phyloP scores from a whole-genome alignment of 1,139 yeast genomes.

The Kodamaea fungicola region DNA sequence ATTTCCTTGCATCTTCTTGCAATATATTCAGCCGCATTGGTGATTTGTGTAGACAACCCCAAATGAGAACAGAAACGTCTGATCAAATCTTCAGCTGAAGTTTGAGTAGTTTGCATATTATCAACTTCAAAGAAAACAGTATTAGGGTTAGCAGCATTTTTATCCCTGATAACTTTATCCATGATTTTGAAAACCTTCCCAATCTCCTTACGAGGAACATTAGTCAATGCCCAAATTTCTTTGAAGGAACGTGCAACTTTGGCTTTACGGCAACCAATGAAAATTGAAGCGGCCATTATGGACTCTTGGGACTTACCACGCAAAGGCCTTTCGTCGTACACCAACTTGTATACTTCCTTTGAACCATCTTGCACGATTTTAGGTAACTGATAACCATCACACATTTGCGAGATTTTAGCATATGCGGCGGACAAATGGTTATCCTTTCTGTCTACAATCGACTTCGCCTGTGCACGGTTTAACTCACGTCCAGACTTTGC shows the following conservation, averaged over 20 bases:
- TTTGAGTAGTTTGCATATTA: slow-evolving; percentile 70
- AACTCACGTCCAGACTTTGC: slow-evolving; percentile 79
- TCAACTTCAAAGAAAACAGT: slow-evolving; percentile 42
- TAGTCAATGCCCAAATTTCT: slow-evolving; percentile 93
- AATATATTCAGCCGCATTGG: slow-evolving; percentile 91
- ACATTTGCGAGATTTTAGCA: slow-evolving; percentile 89
- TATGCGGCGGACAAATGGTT: slow-evolving; percentile 86
- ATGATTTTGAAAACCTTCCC: slow-evolving; percentile 84
- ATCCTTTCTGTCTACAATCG: slow-evolving; percentile 82
- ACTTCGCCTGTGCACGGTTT: slow-evolving; percentile 83
- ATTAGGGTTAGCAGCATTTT: slow-evolving; percentile 48
- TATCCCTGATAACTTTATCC: slow-evolving; percentile 69
- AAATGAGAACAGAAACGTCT: slow-evolving; percentile 94
- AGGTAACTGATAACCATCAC: slow-evolving; percentile 94
- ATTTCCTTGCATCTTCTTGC: slow-evolving; percentile 87
- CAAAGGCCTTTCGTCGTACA: slow-evolving; percentile 81
- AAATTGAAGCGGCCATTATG: slow-evolving; percentile 94
- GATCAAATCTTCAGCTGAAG: slow-evolving; percentile 90
- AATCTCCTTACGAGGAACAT: slow-evolving; percentile 91
- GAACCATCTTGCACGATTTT: slow-evolving; percentile 96
- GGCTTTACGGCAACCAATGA: slow-evolving; percentile 92
- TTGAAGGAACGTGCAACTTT: slow-evolving; percentile 92
- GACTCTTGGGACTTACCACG: slow-evolving; percentile 92
- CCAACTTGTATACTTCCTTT: slow-evolving; percentile 90
- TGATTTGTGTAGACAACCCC: slow-evolving; percentile 80